Percentiles rank a stretch among this genome's conserved stretches.
phyloP scores from a whole-genome alignment of 257 asterid species.

The Solanum pimpinellifolium region DNA sequence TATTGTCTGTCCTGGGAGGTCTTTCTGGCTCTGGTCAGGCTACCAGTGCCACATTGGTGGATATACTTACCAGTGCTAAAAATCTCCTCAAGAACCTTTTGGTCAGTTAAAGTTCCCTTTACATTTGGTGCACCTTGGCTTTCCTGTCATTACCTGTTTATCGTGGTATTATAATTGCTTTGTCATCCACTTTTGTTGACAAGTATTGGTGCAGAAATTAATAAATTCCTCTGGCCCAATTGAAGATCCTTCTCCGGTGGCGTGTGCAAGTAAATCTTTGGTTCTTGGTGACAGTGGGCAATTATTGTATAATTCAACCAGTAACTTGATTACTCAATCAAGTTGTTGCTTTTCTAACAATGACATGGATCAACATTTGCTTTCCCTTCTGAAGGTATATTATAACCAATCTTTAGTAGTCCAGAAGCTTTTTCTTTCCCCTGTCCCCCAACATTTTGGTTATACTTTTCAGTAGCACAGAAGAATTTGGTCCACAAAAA shows the following conservation, averaged over 20 bases:
- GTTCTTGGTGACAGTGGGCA: slow-evolving; percentile 55
- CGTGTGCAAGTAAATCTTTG: slow-evolving; percentile 49
- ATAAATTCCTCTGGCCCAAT: slow-evolving; percentile 47
- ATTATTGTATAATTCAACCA: slow-evolving; percentile 57
- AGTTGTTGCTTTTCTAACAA: slow-evolving; percentile 53
- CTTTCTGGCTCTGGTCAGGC: slow-evolving; percentile 35
- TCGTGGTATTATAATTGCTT: background rate
- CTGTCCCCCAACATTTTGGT: background rate
- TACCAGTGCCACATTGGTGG: slow-evolving; percentile 31
- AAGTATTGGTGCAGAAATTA: slow-evolving; percentile 46
- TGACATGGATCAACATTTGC: slow-evolving; percentile 65
- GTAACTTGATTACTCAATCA: slow-evolving; percentile 58
- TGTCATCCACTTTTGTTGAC: slow-evolving; percentile 7
- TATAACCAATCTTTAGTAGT: background rate
- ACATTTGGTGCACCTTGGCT: background rate
- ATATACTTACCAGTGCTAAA: slow-evolving; percentile 61
- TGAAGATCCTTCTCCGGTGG: slow-evolving; percentile 83
- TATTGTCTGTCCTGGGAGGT: slow-evolving; percentile 58
- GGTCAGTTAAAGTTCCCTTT: slow-evolving; percentile 36
- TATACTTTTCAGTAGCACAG: background rate
- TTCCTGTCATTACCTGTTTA: background rate
- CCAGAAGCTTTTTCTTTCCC: background rate
- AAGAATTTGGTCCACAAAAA: background rate
- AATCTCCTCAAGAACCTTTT: slow-evolving; percentile 63
- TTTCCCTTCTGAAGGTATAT: slow-evolving; percentile 78